A percentile compares a stretch with the other conserved stretches of the same genome.
Evolutionary conservation across 2,329 filamentous ascomycete genomes (phyloP).

Genomic region (Epichloe gansuensis): DNA sequence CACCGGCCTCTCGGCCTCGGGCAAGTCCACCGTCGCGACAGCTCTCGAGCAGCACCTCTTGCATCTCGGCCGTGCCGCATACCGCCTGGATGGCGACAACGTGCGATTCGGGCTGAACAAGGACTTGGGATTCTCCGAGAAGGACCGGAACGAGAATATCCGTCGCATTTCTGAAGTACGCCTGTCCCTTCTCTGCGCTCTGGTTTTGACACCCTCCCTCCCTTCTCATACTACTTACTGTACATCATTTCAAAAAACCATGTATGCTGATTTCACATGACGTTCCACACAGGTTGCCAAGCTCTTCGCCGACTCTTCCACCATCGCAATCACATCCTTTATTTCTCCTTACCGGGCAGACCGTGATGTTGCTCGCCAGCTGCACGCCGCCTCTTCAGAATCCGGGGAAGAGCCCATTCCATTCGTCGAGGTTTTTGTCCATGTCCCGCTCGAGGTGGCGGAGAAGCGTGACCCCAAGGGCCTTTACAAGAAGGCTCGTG

Average conservation of each 20-base stretch:
- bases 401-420: conserved; percentile 56
- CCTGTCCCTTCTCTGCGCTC: too few species aligned
- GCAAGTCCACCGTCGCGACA: conserved; percentile 93
- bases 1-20: conserved; percentile 88
- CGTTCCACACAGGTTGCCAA: conserved; percentile 57
- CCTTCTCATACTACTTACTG: background rate
- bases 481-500: conserved; percentile 90
- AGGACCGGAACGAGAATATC: conserved; percentile 95
- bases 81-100: conserved; percentile 96
- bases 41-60: conserved; percentile 95
- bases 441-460: conserved; percentile 81
- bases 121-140: conserved; percentile 87
- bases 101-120: conserved; percentile 97
- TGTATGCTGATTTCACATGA: background rate
- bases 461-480: conserved; percentile 96
- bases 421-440: conserved; percentile 89
- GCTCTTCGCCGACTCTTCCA: conserved; percentile 83
- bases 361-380: conserved; percentile 63
- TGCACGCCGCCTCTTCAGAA: conserved; percentile 51
- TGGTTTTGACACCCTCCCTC: background rate
- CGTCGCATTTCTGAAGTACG: conserved; percentile 73
- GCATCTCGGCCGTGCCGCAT: conserved; percentile 68
- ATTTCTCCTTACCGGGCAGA: conserved; percentile 91
- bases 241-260: background rate
- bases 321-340: conserved; percentile 86